Conservation (phyloP, 306 rosid genomes). For the Dryas octopetala region DNA sequence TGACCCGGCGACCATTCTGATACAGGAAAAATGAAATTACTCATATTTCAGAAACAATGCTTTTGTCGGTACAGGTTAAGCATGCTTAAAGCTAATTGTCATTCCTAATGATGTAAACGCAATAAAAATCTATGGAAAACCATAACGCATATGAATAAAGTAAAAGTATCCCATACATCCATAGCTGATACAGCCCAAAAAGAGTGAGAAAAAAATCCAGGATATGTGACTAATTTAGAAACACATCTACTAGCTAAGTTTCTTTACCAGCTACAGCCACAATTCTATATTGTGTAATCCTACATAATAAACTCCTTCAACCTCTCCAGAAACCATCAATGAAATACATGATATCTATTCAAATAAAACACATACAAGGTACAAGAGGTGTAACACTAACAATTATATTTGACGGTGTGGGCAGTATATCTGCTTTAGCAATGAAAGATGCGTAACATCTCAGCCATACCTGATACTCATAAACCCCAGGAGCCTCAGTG, state of each 20-base stretch:
- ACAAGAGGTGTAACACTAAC: background rate
- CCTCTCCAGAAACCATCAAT: background rate
- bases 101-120: background rate
- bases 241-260: background rate
- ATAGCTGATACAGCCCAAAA: background rate
- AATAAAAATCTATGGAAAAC: background rate
- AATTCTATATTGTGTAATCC: background rate
- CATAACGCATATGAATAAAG: background rate
- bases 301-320: background rate
- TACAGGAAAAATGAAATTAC: conserved; percentile 21
- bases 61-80: background rate
- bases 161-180: background rate
- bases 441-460: background rate
- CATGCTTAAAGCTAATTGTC: too few relatives aligned
- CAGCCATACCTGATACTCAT: conserved; percentile 58
- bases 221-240: too few relatives aligned
- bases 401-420: background rate
- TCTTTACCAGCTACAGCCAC: background rate
- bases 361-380: background rate
- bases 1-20: conserved; percentile 76
- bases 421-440: too few relatives aligned
- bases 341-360: background rate
- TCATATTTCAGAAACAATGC: background rate
- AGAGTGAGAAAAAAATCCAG: conserved; percentile 8
- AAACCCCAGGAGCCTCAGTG: conserved; percentile 86